Percentiles rank a stretch among this genome's conserved stretches.
Evolutionary conservation across 2,329 filamentous ascomycete genomes (phyloP).

Genomic region (Colletotrichum truncatum): DNA sequence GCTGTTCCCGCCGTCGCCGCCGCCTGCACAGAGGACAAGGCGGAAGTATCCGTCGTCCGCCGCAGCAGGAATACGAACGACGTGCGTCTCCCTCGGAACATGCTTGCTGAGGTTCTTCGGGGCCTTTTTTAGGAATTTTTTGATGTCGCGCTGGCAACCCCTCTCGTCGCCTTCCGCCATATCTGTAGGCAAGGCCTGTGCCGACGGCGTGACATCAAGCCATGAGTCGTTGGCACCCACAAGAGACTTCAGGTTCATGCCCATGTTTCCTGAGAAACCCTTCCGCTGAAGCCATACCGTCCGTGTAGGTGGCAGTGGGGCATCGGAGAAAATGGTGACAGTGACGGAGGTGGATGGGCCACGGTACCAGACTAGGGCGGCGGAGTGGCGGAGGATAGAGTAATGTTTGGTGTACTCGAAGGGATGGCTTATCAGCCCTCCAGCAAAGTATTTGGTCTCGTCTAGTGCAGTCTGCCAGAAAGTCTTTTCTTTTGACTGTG

Average conservation of each 20-base stretch:
- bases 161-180: constrained; percentile 68
- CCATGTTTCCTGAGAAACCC: constrained; percentile 74
- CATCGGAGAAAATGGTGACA: constrained; percentile 71
- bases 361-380: constrained; percentile 71
- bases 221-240: constrained; percentile 67
- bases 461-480: constrained; percentile 59
- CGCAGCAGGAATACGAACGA: constrained; percentile 71
- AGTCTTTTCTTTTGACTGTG: constrained; percentile 22
- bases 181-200: constrained; percentile 55
- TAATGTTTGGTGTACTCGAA: constrained; percentile 72
- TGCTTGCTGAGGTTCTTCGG: constrained; percentile 57
- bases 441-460: constrained; percentile 72
- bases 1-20: constrained; percentile 20
- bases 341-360: constrained; percentile 71
- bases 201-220: constrained; percentile 73
- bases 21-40: constrained; percentile 65
- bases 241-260: constrained; percentile 72
- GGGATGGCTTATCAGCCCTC: constrained; percentile 70
- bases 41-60: constrained; percentile 75
- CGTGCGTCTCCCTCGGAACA: constrained; percentile 66
- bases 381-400: constrained; percentile 73
- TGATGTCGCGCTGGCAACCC: constrained; percentile 74
- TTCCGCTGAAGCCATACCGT: constrained; percentile 75
- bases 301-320: constrained; percentile 63
- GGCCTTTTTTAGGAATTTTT: constrained; percentile 68